Evolutionary conservation across 208 protist genomes (phyloP).

Genomic region (Wallacemonas collosoma): DNA sequence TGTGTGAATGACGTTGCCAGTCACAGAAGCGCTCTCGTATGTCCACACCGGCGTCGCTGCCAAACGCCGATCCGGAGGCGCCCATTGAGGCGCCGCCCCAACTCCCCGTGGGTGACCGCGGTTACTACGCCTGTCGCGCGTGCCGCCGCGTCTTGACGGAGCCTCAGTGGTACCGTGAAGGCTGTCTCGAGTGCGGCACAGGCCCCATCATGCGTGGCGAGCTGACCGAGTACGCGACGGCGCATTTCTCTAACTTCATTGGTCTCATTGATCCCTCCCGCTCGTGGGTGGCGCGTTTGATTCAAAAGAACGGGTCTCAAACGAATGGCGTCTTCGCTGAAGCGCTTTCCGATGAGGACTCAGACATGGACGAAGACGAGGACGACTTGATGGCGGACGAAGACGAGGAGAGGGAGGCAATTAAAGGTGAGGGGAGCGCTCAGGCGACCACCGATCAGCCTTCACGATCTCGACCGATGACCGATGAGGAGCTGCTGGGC

Average conservation of each 20-base stretch:
- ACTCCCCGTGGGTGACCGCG: slow-evolving; percentile 68
- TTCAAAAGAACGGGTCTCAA: slow-evolving; percentile 38
- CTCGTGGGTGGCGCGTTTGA: slow-evolving; percentile 87
- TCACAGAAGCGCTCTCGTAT: neutral
- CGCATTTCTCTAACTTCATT: slow-evolving; percentile 84
- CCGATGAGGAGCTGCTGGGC: slow-evolving; percentile 36
- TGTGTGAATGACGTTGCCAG: neutral
- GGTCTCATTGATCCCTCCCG: slow-evolving; percentile 80
- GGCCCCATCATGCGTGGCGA: slow-evolving; percentile 63
- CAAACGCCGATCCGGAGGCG: slow-evolving; percentile 10
- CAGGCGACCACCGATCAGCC: neutral
- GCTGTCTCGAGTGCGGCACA: slow-evolving; percentile 71
- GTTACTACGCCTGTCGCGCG: slow-evolving; percentile 75
- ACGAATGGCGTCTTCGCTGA: slow-evolving; percentile 82
- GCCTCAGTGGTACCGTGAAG: slow-evolving; percentile 70
- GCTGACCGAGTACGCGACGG: slow-evolving; percentile 72
- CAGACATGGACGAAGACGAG: slow-evolving; percentile 30
- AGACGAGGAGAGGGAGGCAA: slow-evolving; percentile 25
- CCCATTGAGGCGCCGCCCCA: slow-evolving; percentile 64
- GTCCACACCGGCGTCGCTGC: slow-evolving; percentile 8
- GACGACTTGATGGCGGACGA: slow-evolving; percentile 27
- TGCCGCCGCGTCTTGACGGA: slow-evolving; percentile 81
- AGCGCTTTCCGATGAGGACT: slow-evolving; percentile 59
- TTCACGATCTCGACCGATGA: slow-evolving; percentile 21
- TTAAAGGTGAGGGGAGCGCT: slow-evolving; percentile 8